These are phyloP conservation scores for Helianthus annuus DNA, from an alignment of 129 eudicot genomes.

Conservation along the genomic window DNA sequence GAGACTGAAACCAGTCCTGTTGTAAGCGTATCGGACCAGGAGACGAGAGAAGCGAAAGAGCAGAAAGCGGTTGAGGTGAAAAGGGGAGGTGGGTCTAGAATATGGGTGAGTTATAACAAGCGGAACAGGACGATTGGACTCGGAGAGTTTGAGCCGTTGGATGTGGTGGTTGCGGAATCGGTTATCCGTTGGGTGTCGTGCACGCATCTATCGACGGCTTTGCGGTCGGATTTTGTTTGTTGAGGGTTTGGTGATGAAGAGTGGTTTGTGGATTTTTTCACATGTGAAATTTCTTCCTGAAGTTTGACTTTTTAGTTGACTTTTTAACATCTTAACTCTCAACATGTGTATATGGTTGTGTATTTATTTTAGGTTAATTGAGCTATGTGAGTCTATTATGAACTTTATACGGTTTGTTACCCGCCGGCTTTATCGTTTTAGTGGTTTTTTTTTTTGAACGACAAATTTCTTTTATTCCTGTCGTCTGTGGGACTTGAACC, in stretches of 20 bases:
- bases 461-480: no score
- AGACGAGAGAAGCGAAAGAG: conserved; percentile 30
- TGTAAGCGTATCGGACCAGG: conserved; percentile 27
- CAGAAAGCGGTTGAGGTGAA: conserved; percentile 32
- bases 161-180: conserved; percentile 66
- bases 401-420: no score
- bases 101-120: conserved; percentile 55
- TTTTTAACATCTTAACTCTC: not conserved
- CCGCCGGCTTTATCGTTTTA: no score
- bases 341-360: no score
- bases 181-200: conserved; percentile 94
- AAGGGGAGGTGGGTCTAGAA: conserved; percentile 45
- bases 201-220: conserved; percentile 67
- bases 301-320: conserved; percentile 22
- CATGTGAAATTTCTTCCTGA: not conserved
- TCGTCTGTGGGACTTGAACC: no score
- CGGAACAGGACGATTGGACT: conserved; percentile 86
- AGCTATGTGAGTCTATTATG: no score
- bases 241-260: conserved; percentile 30
- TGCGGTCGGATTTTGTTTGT: conserved; percentile 76
- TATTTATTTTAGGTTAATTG: no score
- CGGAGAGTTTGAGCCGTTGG: conserved; percentile 76
- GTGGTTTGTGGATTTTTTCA: conserved; percentile 18
- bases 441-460: no score
- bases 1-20: conserved; percentile 31